phyloP scores from a whole-genome alignment of 352 stramenopile genomes.

The Plasmopara viticola region DNA sequence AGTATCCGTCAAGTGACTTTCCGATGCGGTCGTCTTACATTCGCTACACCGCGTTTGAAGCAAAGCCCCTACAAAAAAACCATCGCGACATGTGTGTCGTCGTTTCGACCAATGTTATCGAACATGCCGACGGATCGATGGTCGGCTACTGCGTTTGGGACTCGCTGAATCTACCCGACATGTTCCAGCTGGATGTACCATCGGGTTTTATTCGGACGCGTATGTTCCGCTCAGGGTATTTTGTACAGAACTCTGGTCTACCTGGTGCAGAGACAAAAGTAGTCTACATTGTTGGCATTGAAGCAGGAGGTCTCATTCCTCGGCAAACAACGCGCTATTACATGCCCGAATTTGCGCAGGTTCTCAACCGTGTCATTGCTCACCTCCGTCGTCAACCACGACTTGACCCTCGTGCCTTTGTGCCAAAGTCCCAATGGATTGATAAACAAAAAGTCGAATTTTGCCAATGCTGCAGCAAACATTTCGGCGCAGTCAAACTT shows the following conservation, averaged over 20 bases:
- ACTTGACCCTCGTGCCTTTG: conserved; percentile 30
- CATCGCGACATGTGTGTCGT: conserved; percentile 41
- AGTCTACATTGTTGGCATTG: conserved; percentile 37
- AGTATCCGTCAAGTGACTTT: conserved; percentile 22
- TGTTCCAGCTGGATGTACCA: conserved; percentile 28
- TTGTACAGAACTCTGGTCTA: conserved; percentile 30
- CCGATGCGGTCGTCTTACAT: conserved; percentile 35
- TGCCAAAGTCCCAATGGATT: conserved; percentile 24
- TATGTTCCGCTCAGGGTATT: conserved; percentile 40
- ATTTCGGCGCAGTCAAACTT: conserved; percentile 27
- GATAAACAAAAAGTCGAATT: conserved; percentile 27
- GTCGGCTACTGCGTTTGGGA: conserved; percentile 48
- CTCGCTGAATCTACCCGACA: conserved; percentile 32
- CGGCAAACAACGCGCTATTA: conserved; percentile 30
- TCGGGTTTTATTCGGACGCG: conserved; percentile 30
- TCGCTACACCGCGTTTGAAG: conserved; percentile 40
- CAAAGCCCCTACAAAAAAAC: conserved; percentile 24
- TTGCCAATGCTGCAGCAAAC: conserved; percentile 37
- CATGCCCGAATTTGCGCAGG: conserved; percentile 31
- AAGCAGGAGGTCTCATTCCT: conserved; percentile 29
- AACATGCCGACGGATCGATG: conserved; percentile 31
- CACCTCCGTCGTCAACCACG: conserved; percentile 21
- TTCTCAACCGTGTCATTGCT: conserved; percentile 30
- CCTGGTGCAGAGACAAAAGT: conserved; percentile 24
- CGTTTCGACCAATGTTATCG: conserved; percentile 34